These are phyloP conservation scores for Amborella trichopoda DNA, from an alignment of 164 flowering plant species.

Conservation along the genomic window DNA sequence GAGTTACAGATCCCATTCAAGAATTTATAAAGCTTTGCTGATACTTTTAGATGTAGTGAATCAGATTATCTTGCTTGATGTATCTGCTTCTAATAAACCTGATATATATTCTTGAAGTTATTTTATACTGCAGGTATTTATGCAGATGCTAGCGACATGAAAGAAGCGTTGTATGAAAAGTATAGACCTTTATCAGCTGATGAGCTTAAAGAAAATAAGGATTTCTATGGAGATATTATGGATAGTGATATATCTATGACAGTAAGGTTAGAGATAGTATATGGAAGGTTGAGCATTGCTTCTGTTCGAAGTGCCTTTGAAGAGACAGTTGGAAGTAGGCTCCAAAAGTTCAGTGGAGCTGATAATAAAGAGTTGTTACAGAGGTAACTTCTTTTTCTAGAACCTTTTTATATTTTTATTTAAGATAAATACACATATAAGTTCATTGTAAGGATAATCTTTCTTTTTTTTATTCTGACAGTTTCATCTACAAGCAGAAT, in stretches of 20 bases:
- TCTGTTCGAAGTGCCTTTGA: slow-evolving; percentile 92
- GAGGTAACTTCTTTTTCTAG: slow-evolving; percentile 28
- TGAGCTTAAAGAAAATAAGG: slow-evolving; percentile 40
- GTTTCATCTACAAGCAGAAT: too few species aligned
- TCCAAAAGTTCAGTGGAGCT: slow-evolving; percentile 66
- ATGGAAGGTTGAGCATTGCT: slow-evolving; percentile 65
- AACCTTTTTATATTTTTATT: neutral
- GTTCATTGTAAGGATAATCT: too few species aligned
- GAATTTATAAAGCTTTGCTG: neutral
- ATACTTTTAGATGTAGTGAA: neutral
- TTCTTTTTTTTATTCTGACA: too few species aligned
- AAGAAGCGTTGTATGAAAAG: slow-evolving; percentile 43
- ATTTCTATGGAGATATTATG: slow-evolving; percentile 43
- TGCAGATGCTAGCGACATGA: slow-evolving; percentile 58
- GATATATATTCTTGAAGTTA: too few species aligned
- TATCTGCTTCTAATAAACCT: too few species aligned
- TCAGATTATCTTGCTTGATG: neutral
- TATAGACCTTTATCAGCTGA: slow-evolving; percentile 36
- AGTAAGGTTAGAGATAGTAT: slow-evolving; percentile 80
- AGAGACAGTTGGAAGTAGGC: slow-evolving; percentile 85
- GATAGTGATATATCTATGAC: slow-evolving; percentile 66
- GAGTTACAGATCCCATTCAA: neutral
- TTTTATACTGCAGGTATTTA: slow-evolving; percentile 87
- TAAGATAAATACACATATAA: too few species aligned
- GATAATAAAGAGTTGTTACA: slow-evolving; percentile 78